These are phyloP conservation scores for Prunus padus DNA, from an alignment of 306 rosid genomes.

Conservation along the genomic window DNA sequence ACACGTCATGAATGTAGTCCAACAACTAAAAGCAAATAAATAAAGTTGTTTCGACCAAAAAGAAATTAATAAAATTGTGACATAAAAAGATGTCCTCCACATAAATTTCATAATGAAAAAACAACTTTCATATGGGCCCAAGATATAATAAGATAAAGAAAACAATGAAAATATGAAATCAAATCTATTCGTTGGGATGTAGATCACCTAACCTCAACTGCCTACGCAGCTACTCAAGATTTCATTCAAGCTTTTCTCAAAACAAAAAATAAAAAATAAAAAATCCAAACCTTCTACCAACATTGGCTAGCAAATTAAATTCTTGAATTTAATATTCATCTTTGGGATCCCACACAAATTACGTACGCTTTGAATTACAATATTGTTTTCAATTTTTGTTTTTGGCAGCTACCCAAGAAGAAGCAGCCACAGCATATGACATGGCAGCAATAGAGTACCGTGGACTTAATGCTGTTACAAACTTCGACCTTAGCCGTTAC, in stretches of 20 bases:
- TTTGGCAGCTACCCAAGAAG: conserved; percentile 86
- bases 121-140: neutral
- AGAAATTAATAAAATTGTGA: neutral
- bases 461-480: conserved; percentile 91
- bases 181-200: conserved; percentile 61
- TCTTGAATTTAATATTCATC: neutral
- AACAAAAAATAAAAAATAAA: neutral
- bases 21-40: neutral
- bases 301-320: conserved; percentile 29
- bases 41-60: too few relatives aligned
- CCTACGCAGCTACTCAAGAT: conserved; percentile 48
- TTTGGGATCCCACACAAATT: neutral
- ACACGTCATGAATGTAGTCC: neutral
- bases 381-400: neutral
- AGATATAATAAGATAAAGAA: conserved; percentile 16
- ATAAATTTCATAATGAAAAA: neutral
- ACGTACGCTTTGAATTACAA: neutral
- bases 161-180: conserved; percentile 32
- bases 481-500: conserved; percentile 85
- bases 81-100: neutral
- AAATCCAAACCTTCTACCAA: conserved; percentile 25
- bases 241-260: conserved; percentile 22
- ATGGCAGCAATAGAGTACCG: conserved; percentile 84
- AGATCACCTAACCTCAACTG: conserved; percentile 85
- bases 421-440: conserved; percentile 92